These are phyloP conservation scores for Dioscorea cayenensis DNA, from an alignment of 116 monocot species.

Conservation along the genomic window DNA sequence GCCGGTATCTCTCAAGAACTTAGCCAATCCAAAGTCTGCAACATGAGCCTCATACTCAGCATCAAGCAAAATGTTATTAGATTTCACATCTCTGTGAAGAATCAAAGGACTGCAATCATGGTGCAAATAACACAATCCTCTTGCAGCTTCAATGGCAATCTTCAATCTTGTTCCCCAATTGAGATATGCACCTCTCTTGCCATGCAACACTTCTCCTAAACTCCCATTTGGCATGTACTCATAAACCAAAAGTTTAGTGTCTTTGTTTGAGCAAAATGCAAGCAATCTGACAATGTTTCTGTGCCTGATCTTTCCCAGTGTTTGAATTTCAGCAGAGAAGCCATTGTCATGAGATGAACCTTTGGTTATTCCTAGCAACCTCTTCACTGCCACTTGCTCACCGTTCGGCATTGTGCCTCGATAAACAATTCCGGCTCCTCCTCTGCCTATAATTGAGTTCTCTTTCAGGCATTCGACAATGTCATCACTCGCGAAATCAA, in stretches of 20 bases:
- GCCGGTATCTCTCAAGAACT: constrained; percentile 62
- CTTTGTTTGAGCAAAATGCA: constrained; percentile 53
- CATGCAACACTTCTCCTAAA: constrained; percentile 73
- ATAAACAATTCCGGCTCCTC: constrained; percentile 79
- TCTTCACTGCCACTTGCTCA: constrained; percentile 58
- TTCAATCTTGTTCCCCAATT: constrained; percentile 50
- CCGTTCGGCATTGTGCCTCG: constrained; percentile 65
- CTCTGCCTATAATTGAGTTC: constrained; percentile 59
- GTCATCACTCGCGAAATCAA: constrained; percentile 49
- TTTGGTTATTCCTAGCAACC: constrained; percentile 39
- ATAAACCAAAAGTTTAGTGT: constrained; percentile 72
- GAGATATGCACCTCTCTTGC: constrained; percentile 54
- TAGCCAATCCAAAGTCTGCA: constrained; percentile 85
- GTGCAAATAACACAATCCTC: constrained; percentile 75
- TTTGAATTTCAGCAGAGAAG: constrained; percentile 71
- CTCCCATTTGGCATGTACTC: constrained; percentile 89
- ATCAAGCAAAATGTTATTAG: constrained; percentile 77
- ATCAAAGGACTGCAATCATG: constrained; percentile 75
- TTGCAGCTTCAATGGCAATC: constrained; percentile 68
- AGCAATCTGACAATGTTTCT: constrained; percentile 72
- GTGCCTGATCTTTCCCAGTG: constrained; percentile 79
- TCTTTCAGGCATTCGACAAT: constrained; percentile 64
- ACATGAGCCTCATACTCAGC: constrained; percentile 62
- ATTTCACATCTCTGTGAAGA: constrained; percentile 85
- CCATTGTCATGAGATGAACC: constrained; percentile 62